Evolutionary conservation across 1,284 basidiomycete genomes (phyloP).

Genomic region (Coniferiporia weirii): DNA sequence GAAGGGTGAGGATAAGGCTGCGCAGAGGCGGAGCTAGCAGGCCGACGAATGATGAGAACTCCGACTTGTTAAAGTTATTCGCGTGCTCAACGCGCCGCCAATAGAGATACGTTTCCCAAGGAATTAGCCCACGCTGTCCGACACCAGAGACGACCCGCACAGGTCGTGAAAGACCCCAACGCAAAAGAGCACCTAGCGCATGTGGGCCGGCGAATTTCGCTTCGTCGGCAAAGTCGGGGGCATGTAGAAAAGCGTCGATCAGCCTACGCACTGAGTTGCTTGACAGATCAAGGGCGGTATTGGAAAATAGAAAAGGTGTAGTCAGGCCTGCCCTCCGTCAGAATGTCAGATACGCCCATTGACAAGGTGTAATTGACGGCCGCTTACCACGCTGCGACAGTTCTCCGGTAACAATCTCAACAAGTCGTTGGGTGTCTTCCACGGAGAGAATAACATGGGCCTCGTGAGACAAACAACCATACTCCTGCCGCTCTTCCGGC

Average conservation of each 20-base stretch:
- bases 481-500: constrained; percentile 39
- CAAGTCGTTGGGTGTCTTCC: constrained; percentile 66
- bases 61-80: constrained; percentile 53
- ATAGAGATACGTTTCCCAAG: constrained; percentile 73
- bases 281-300: constrained; percentile 78
- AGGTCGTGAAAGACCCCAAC: constrained; percentile 79
- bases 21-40: constrained; percentile 50
- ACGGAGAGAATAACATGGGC: constrained; percentile 71
- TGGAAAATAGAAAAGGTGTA: constrained; percentile 86
- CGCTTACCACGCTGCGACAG: constrained; percentile 51
- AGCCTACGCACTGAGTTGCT: constrained; percentile 65
- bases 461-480: constrained; percentile 68
- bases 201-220: constrained; percentile 76
- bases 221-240: constrained; percentile 53
- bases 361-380: background rate
- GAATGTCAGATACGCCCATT: background rate
- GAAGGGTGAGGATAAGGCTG: constrained; percentile 58
- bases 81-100: constrained; percentile 43
- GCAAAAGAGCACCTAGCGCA: constrained; percentile 80
- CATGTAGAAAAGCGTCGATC: constrained; percentile 67
- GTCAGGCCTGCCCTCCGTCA: constrained; percentile 53
- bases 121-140: constrained; percentile 66
- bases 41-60: constrained; percentile 60
- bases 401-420: constrained; percentile 67
- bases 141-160: constrained; percentile 59